Base-by-base conservation (phyloP, 139 green algal species). In the Monoraphidium neglectum region DNA sequence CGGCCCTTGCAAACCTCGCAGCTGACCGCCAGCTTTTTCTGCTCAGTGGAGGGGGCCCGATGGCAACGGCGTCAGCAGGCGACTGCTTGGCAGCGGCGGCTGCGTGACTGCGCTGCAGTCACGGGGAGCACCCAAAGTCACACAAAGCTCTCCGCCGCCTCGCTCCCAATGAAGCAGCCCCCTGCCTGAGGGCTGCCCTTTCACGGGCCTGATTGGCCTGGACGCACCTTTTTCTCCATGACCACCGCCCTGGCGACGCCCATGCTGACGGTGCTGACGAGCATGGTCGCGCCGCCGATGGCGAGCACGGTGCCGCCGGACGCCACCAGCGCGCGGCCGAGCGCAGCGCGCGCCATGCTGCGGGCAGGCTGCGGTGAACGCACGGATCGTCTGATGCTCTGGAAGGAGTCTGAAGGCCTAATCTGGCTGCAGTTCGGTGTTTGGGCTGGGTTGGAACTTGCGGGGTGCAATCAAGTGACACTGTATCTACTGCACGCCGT, bases 291-390 rank as follows among this genome's bases (percentile, higher is more conserved):
- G 21, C 62, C 81, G 26, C 72, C 72, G 0, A 89, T 51, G 30
- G 77, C 77, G 1, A 85, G n/a, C 16, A 89, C 70, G 10, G 81
- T 87, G n/a, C 70, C 78, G 16, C 84, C 84, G n/a, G 81, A 69
- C 13, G 81, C 78, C 12, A 89, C 16, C 2, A 87, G 43, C 0
- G 81, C 81, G 13, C 84, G 70, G 0, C 84, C 84, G 15, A 89
- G 54, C 4, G 84, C 81, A 0, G 74, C 80, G 24, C 65, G 57
- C n/a, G 36, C 75, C n/a, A n/a, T n/a, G n/a, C n/a, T n/a, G n/a
- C n/a, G n/a, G n/a, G n/a, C n/a, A n/a, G n/a, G n/a, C n/a, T n/a
- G n/a, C n/a, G n/a, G n/a, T n/a, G n/a, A n/a, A n/a, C n/a, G n/a
- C n/a, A n/a, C n/a, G n/a, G n/a, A n/a, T n/a, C n/a, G n/a, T n/a